A percentile compares a stretch with the other conserved stretches of the same genome.
Conservation (phyloP, 179 eudicot genomes). For the Silene vulgaris region DNA sequence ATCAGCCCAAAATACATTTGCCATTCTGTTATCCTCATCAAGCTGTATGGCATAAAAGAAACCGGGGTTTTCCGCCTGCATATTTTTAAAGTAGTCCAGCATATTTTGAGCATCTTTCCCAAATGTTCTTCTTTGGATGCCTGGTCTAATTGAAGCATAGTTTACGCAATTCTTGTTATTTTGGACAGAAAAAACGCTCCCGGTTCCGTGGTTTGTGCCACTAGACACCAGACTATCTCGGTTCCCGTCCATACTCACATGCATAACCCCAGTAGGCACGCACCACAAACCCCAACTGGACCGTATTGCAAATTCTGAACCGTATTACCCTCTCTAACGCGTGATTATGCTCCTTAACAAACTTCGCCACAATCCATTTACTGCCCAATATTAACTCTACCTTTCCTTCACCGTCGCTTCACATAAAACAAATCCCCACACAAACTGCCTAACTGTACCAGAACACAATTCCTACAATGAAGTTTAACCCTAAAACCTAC, state of each 20-base stretch:
- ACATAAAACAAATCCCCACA: slow-evolving; percentile 41
- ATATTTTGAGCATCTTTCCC: slow-evolving; percentile 86
- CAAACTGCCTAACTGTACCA: slow-evolving; percentile 24
- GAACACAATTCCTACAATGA: slow-evolving; percentile 27
- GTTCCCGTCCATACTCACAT: slow-evolving; percentile 43
- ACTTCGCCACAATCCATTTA: slow-evolving; percentile 65
- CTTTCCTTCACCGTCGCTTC: slow-evolving; percentile 67
- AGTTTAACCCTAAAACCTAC: slow-evolving; percentile 48
- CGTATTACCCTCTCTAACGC: slow-evolving; percentile 35
- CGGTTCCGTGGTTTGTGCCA: slow-evolving; percentile 37
- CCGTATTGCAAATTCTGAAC: slow-evolving; percentile 32
- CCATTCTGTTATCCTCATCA: slow-evolving; percentile 73
- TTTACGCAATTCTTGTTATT: slow-evolving; percentile 29
- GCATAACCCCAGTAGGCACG: slow-evolving; percentile 58
- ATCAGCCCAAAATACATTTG: slow-evolving; percentile 86
- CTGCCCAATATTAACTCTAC: slow-evolving; percentile 42
- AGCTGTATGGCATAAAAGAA: slow-evolving; percentile 87
- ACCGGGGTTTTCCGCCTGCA: slow-evolving; percentile 93
- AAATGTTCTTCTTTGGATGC: slow-evolving; percentile 40
- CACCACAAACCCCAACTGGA: slow-evolving; percentile 37
- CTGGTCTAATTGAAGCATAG: slow-evolving; percentile 34
- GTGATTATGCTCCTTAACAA: slow-evolving; percentile 75
- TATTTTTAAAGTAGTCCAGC: slow-evolving; percentile 72
- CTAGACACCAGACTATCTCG: slow-evolving; percentile 37
- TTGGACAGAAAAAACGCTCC: slow-evolving; percentile 41